Evolutionary conservation across 2,329 filamentous ascomycete species (phyloP), one percentile per base, ranked within the genome.

Genomic region (Lizonia empirigonia): DNA sequence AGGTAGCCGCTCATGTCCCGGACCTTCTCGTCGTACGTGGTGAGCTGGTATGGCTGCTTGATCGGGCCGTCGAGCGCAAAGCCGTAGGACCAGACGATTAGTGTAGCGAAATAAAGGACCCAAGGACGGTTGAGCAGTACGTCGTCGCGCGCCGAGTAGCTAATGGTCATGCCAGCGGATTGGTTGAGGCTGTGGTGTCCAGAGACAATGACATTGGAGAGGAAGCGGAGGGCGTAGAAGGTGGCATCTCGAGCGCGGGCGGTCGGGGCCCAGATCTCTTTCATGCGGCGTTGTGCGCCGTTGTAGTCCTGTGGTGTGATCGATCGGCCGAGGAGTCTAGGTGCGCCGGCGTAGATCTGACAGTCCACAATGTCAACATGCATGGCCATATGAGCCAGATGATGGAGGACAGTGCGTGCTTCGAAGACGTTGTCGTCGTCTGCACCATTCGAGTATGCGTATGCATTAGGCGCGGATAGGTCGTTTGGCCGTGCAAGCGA

Each of bases 341-440:
- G 90, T 1, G 93, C 91, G 7, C 92, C 87, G 5, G 93, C 94
- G 71, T 94, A 97, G 59, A 97, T 95, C 74, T 97, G 93, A 65
- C 91, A 93, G 71, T 97, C 93, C n/a, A 96, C 90, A 45, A 97
- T 91, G 68, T 97, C 93, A 19, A 96, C 91, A 68, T 97, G 91
- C 83, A 96, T 96, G 3, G 91, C 91, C 90, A 99, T 97, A 72
- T 97, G 94, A 0, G 94, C 94, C 10, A 99, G 79, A 64, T 96
- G 91, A 68, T 97, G 92, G 35, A 97, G 79, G 22, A 96, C 93
- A 2, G 89, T 95, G 16, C 91, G 85, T 56, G 88, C 91, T 70
- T 97, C 91, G 63, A 94, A 93, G 23, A 95, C 86, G 62, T 87
- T 87, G 55, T 89, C 85, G 63, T 87, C 85, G 34, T 79, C 76